Base-by-base conservation (phyloP, 305 asterid species). In the Solanum hybrid region DNA sequence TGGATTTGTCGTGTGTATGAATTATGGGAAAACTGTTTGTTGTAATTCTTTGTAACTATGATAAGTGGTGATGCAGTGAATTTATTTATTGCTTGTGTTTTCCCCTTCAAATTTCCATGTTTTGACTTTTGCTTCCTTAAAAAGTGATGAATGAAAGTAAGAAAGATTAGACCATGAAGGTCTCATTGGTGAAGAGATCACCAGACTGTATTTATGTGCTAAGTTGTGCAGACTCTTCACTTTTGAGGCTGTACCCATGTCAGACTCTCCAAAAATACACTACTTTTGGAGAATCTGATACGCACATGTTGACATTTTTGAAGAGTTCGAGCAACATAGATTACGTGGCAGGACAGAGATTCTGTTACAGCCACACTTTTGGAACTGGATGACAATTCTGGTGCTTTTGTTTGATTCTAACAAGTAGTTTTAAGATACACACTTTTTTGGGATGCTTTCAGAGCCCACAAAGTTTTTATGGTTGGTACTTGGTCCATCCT, bases 31-130 rank as follows among this genome's bases (percentile, higher is more conserved):
- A 32, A 89, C 87, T 72, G 86, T 90, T 82, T 89, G 89, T 91
- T 90, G 92, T 92, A 89, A 86, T 86, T 26, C 24, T 89, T 90
- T 16, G 34, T 32, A 32, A 32, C 34, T 32, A 32, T 36, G 73
- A 77, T 34, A n/a, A 79, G 73, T 66, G 86, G 82, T 89, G 89
- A 89, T 88, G 89, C 73, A 82, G 75, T 90, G 89, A 90, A 88
- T 82, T 90, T 76, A 16, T 82, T 46, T 42, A 82, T 17, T 26
- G 56, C 24, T 38, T 12, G 77, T 42, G 42, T 4, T 31, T 32
- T 38, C 51, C n/a, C 56, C n/a, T 38, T 46, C 64, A 69, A 69
- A 20, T 76, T 40, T 32, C 12, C 64, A 40, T 42, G 36, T 38
- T 38, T 2, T 37, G 40, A 37, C 40, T 34, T 9, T 42, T 4